These are phyloP conservation scores for Incumbomyces lentus DNA, from an alignment of 2,329 filamentous ascomycete species.

Conservation along the genomic window DNA sequence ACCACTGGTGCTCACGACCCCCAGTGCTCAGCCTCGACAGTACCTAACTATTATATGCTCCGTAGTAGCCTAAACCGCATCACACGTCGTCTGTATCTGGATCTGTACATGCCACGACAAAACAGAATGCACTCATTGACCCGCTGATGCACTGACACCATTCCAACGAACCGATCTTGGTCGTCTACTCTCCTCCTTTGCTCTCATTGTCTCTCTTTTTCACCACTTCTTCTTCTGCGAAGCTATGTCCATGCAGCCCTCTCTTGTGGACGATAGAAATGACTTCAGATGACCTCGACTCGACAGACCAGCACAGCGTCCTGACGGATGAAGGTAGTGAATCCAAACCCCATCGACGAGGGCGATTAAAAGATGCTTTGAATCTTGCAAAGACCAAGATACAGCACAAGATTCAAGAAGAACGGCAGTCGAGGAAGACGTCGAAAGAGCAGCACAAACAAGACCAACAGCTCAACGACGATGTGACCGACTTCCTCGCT, in stretches of 20 bases:
- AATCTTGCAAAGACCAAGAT: conserved; percentile 19
- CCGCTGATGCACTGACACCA: too few relatives aligned
- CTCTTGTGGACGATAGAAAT: conserved; percentile 10
- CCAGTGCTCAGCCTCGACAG: too few relatives aligned
- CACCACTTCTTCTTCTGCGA: too few relatives aligned
- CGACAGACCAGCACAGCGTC: conserved; percentile 8
- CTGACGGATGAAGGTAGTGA: conserved; percentile 1
- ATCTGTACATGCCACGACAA: too few relatives aligned
- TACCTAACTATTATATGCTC: too few relatives aligned
- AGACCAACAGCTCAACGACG: conserved; percentile 11
- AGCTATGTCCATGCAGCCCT: not conserved
- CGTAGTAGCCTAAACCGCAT: too few relatives aligned
- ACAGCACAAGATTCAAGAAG: conserved; percentile 13
- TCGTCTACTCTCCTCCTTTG: too few relatives aligned
- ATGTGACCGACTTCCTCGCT: conserved; percentile 19
- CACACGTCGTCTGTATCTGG: too few relatives aligned
- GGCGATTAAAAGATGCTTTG: conserved; percentile 18
- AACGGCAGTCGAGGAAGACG: not conserved
- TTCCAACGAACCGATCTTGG: too few relatives aligned
- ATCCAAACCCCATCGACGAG: conserved; percentile 13
- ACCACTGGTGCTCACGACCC: too few relatives aligned
- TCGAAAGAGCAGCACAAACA: conserved; percentile 8
- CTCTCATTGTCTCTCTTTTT: too few relatives aligned
- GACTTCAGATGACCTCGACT: conserved; percentile 14
- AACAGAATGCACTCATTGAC: too few relatives aligned